Conservation (phyloP, 2,329 filamentous ascomycete species). For the Trichoderma oligosporum region DNA sequence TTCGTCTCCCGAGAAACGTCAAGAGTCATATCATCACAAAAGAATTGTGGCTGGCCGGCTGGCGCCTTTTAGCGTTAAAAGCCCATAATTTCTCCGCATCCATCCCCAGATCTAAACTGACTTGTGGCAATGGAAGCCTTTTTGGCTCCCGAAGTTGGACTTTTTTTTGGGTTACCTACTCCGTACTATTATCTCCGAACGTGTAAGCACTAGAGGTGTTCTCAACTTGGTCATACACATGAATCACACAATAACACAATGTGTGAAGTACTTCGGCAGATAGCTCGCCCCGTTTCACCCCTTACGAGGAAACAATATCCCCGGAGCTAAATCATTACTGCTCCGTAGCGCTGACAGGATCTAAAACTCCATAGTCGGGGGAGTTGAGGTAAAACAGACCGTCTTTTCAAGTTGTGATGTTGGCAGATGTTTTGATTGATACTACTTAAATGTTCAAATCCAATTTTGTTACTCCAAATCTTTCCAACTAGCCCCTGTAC, state of each 20-base stretch:
- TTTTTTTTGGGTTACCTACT: background rate
- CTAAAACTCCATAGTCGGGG: background rate
- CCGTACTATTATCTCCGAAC: background rate
- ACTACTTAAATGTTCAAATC: background rate
- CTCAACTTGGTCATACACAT: too few species aligned
- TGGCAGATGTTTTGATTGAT: background rate
- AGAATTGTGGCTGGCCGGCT: background rate
- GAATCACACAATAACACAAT: too few species aligned
- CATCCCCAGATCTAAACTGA: background rate
- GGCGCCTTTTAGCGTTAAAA: background rate
- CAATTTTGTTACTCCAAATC: background rate
- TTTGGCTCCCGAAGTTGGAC: background rate
- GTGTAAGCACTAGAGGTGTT: too few species aligned
- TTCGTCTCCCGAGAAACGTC: background rate
- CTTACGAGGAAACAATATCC: background rate
- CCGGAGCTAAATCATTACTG: background rate
- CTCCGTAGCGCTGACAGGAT: background rate
- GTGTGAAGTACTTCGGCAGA: too few species aligned
- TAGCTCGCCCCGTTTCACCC: too few species aligned
- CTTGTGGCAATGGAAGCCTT: background rate
- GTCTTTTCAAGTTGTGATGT: background rate
- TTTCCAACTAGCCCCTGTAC: background rate
- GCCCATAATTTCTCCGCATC: slow-evolving; percentile 17
- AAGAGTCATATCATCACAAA: too few species aligned
- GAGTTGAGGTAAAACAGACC: background rate